Evolutionary conservation across 352 stramenopile species (phyloP).

Genomic region (Elongisporangium undulatum): DNA sequence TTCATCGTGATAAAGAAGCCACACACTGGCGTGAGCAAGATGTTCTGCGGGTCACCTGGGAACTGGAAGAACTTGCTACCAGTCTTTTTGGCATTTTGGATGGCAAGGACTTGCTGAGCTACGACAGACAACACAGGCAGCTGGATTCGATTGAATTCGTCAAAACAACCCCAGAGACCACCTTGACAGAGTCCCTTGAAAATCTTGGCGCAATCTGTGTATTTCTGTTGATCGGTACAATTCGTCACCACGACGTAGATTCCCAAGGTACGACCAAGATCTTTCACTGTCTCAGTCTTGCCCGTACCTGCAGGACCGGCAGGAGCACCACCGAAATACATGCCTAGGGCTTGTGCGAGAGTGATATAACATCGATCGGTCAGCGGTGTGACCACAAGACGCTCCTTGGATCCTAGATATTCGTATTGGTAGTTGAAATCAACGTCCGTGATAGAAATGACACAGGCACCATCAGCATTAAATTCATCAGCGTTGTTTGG

Average conservation of each 20-base stretch:
- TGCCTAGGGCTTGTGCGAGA: slow-evolving; percentile 94
- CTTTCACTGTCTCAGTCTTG: slow-evolving; percentile 98
- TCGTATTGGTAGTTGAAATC: slow-evolving; percentile 99
- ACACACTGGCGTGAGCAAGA: slow-evolving; percentile 93
- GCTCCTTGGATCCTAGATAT: slow-evolving; percentile 97
- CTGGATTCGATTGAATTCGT: slow-evolving; percentile 98
- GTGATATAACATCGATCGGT: slow-evolving; percentile 98
- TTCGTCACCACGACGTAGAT: slow-evolving; percentile 98
- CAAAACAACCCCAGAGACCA: slow-evolving; percentile 97
- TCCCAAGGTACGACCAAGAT: slow-evolving; percentile 92
- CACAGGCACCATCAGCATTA: slow-evolving; percentile 91
- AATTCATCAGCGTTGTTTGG: slow-evolving; percentile 93
- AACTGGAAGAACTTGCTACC: slow-evolving; percentile 96
- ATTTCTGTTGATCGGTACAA: slow-evolving; percentile 97
- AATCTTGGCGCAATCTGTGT: slow-evolving; percentile 97
- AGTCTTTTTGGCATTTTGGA: slow-evolving; percentile 97
- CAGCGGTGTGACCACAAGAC: slow-evolving; percentile 95
- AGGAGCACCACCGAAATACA: slow-evolving; percentile 97
- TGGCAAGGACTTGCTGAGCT: slow-evolving; percentile 97
- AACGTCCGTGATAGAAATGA: slow-evolving; percentile 97
- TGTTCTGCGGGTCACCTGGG: slow-evolving; percentile 96
- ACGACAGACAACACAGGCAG: slow-evolving; percentile 96
- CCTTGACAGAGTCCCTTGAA: slow-evolving; percentile 97
- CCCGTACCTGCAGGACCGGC: slow-evolving; percentile 94
- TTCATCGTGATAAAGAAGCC: slow-evolving; percentile 99